Conservation (phyloP, 2,329 filamentous ascomycete genomes). For the Colletotrichum kahawae region DNA sequence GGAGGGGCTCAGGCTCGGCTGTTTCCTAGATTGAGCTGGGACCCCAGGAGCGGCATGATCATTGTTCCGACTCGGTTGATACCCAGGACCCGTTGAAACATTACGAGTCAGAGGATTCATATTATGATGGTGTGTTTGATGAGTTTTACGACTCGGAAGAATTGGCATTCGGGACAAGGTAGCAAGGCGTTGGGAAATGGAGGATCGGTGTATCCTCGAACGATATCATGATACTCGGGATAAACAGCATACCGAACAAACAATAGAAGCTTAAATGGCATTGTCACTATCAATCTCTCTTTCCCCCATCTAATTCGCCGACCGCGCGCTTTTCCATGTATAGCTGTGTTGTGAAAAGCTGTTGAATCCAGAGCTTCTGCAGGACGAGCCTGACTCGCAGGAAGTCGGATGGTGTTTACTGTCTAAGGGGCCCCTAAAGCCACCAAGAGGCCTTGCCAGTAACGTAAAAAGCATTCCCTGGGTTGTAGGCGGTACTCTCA, state of each 20-base stretch:
- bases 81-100: not conserved
- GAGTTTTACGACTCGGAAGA: not conserved
- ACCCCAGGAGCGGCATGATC: not conserved
- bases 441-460: not conserved
- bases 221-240: not conserved
- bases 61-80: not conserved
- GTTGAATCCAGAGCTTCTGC: not conserved
- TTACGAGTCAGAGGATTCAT: not conserved
- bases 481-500: not conserved
- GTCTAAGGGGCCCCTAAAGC: not conserved
- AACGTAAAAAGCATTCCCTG: not conserved
- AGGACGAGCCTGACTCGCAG: not conserved
- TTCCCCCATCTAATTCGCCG: not conserved
- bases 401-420: not conserved
- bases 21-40: not conserved
- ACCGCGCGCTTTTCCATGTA: not conserved
- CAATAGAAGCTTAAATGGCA: conserved; percentile 1
- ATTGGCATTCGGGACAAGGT: not conserved
- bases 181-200: not conserved
- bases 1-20: not conserved
- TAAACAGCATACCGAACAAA: conserved; percentile 9
- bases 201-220: not conserved
- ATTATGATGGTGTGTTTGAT: not conserved
- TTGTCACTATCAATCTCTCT: not conserved
- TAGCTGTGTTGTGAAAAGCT: not conserved